Evolutionary conservation across 805 yeast species (phyloP).

Genomic region (Ogataea polymorpha): DNA sequence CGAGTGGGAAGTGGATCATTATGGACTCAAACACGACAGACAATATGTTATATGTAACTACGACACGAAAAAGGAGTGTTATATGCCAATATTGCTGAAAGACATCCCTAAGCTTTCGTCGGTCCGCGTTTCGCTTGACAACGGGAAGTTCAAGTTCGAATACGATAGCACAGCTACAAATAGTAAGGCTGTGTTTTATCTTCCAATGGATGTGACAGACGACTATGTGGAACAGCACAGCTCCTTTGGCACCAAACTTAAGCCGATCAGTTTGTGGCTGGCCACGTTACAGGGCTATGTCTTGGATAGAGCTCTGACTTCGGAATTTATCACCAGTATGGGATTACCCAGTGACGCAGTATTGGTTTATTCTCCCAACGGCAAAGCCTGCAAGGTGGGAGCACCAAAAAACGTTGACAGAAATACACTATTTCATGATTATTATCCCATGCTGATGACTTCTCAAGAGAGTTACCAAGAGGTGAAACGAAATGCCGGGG

Average conservation of each 20-base stretch:
- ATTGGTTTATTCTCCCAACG: constrained; percentile 24
- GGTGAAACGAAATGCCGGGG: constrained; percentile 12
- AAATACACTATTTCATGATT: constrained; percentile 30
- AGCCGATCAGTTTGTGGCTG: constrained; percentile 20
- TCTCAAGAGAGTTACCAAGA: constrained; percentile 22
- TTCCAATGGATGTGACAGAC: constrained; percentile 21
- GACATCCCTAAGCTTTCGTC: constrained; percentile 14
- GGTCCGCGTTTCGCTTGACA: constrained; percentile 15
- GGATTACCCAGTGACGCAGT: constrained; percentile 20
- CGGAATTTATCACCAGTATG: constrained; percentile 17
- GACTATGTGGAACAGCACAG: constrained; percentile 19
- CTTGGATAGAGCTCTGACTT: constrained; percentile 21
- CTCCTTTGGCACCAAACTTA: constrained; percentile 9
- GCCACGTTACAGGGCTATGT: constrained; percentile 20
- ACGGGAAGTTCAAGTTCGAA: constrained; percentile 20
- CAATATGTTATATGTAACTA: constrained; percentile 24
- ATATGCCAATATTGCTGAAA: constrained; percentile 18
- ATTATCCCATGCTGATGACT: constrained; percentile 29
- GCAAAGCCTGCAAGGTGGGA: constrained; percentile 27
- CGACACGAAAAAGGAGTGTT: constrained; percentile 13
- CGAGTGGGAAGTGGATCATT: constrained; percentile 27
- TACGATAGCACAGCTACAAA: constrained; percentile 10
- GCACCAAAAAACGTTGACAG: constrained; percentile 22
- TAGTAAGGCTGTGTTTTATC: constrained; percentile 4
- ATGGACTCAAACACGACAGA: constrained; percentile 31